phyloP scores from a whole-genome alignment of 1,284 basidiomycete genomes.

The Rhodotorula sp. region DNA sequence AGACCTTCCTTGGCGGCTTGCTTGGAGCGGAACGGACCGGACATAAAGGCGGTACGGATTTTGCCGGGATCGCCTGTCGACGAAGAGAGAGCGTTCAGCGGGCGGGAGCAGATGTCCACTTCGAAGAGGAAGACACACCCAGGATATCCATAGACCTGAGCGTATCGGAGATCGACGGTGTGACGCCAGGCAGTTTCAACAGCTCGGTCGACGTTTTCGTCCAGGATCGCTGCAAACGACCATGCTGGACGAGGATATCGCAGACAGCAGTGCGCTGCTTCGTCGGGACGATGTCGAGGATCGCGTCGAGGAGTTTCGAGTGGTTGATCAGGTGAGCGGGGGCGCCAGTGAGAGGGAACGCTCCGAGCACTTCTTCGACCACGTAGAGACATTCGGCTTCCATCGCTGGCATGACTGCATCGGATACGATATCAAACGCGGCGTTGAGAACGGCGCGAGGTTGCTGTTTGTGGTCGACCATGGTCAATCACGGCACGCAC shows the following conservation, averaged over 20 bases:
- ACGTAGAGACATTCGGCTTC: slow-evolving; percentile 43
- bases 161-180: slow-evolving; percentile 33
- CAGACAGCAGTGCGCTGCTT: slow-evolving; percentile 30
- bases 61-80: slow-evolving; percentile 20
- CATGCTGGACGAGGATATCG: slow-evolving; percentile 41
- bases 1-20: slow-evolving; percentile 37
- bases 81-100: background rate
- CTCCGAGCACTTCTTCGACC: slow-evolving; percentile 41
- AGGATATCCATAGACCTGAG: slow-evolving; percentile 31
- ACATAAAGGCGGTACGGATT: slow-evolving; percentile 22
- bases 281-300: slow-evolving; percentile 31
- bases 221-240: slow-evolving; percentile 39
- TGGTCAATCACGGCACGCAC: background rate
- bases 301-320: slow-evolving; percentile 40
- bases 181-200: slow-evolving; percentile 41
- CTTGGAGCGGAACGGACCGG: slow-evolving; percentile 22
- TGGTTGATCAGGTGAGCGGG: slow-evolving; percentile 44
- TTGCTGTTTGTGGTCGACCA: slow-evolving; percentile 30
- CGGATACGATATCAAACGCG: slow-evolving; percentile 44
- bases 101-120: too few relatives aligned
- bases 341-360: slow-evolving; percentile 35
- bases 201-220: slow-evolving; percentile 42
- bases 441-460: slow-evolving; percentile 44
- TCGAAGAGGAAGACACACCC: slow-evolving; percentile 11
- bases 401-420: slow-evolving; percentile 41